Base-by-base conservation (phyloP, 129 eudicot genomes). In the Glebionis coronaria region DNA sequence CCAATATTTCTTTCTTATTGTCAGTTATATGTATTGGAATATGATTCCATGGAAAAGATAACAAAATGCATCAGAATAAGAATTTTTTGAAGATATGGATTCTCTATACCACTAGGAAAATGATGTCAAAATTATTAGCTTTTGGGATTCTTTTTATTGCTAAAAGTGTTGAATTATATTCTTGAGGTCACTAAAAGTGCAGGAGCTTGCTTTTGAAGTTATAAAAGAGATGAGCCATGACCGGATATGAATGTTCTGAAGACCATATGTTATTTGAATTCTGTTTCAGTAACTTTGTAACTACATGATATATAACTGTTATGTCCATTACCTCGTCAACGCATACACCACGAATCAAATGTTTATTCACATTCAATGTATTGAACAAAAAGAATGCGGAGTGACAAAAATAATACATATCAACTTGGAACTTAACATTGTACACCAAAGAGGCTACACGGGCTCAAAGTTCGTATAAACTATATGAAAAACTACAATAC, bases 31-130 rank as follows among this genome's bases (percentile, higher is more conserved):
- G n/a, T n/a, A n/a, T n/a, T n/a, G n/a, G n/a, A n/a, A n/a, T 18
- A 61, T n/a, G n/a, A n/a, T n/a, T n/a, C n/a, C n/a, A n/a, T n/a
- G n/a, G n/a, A n/a, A n/a, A n/a, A n/a, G n/a, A n/a, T n/a, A n/a
- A n/a, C n/a, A n/a, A n/a, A n/a, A n/a, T 45, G 45, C 23, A 28
- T 59, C 11, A 58, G 61, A 71, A 69, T 74, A 61, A 70, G 77
- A 70, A 42, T 47, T 70, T 69, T 73, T 68, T n/a, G 12, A 55
- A n/a, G 76, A 73, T 54, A 46, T 57, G 44, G 82, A 72, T 73
- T 76, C 80, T 29, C 50, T 7, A 52, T 60, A 31, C 57, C 74
- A 75, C 53, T 59, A 61, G 61, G 69, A 61, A 59, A 49, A 67
- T 64, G 57, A 51, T 67, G 14, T 45, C 18, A 42, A 27, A 19